phyloP scores from a whole-genome alignment of 1,139 yeast genomes.

The Yamadazyma jaroonii region DNA sequence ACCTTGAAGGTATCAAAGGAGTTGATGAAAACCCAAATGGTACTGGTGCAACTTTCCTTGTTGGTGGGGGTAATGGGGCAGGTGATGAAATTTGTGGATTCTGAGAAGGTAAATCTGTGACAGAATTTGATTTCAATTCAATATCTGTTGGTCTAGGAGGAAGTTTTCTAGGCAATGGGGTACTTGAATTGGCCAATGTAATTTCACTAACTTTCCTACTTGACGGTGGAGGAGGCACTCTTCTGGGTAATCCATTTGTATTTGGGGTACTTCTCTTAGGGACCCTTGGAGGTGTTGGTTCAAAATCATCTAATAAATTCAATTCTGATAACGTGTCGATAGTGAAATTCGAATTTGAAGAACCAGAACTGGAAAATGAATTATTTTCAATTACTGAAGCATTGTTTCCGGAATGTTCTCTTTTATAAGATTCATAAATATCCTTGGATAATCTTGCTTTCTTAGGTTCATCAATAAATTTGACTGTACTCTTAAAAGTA shows the following conservation, averaged over 20 bases:
- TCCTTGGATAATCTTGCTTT: constrained; percentile 27
- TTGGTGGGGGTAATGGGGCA: neutral
- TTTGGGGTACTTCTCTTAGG: constrained; percentile 18
- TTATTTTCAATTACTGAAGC: neutral
- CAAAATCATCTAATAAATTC: constrained; percentile 32
- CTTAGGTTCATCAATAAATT: constrained; percentile 51
- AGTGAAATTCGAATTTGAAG: constrained; percentile 18
- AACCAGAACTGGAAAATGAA: constrained; percentile 10
- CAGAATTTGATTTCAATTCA: constrained; percentile 8
- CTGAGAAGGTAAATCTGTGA: neutral
- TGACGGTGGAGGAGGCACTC: constrained; percentile 40
- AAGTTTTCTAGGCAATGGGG: constrained; percentile 17
- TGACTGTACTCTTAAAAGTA: constrained; percentile 61
- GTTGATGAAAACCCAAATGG: constrained; percentile 40
- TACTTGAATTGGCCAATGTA: constrained; percentile 3
- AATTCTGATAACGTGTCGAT: constrained; percentile 34
- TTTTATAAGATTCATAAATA: constrained; percentile 32
- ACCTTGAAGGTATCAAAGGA: constrained; percentile 40
- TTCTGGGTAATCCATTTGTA: constrained; percentile 19
- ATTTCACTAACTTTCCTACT: constrained; percentile 20
- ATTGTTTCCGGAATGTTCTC: constrained; percentile 17
- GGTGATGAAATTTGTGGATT: constrained; percentile 6
- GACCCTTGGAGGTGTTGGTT: constrained; percentile 21
- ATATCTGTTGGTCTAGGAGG: constrained; percentile 22
- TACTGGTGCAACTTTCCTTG: neutral